Evolutionary conservation across 169 alveolate species (phyloP).

Genomic region (Plasmodium sp.): DNA sequence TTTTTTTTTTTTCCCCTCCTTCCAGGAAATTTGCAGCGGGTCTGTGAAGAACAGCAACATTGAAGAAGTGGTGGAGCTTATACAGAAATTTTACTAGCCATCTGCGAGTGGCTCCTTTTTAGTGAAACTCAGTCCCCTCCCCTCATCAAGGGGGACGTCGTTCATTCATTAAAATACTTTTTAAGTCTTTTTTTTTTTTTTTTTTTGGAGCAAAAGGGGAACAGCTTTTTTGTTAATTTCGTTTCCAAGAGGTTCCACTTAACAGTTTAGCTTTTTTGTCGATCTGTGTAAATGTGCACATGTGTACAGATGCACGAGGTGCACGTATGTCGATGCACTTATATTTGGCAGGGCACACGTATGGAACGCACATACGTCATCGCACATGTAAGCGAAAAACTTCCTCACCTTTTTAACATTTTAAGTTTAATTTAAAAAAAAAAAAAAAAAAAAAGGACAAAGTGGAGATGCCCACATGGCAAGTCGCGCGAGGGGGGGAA

Average conservation of each 20-base stretch:
- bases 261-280: neutral
- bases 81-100: constrained; percentile 24
- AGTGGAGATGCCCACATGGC: neutral
- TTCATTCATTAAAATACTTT: neutral
- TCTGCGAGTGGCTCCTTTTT: neutral
- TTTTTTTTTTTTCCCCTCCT: neutral
- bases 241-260: neutral
- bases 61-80: constrained; percentile 40
- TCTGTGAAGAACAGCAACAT: constrained; percentile 35
- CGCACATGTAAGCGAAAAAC: neutral
- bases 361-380: neutral
- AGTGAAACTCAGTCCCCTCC: neutral
- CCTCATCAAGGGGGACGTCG: neutral
- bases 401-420: neutral
- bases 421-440: neutral
- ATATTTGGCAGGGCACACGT: neutral
- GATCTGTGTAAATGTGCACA: neutral
- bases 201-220: neutral
- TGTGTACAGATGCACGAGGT: neutral
- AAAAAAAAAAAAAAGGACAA: neutral
- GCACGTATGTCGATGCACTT: neutral
- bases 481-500: neutral
- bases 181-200: neutral
- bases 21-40: constrained; percentile 52
- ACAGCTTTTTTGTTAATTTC: neutral